Evolutionary conservation across 192 early-diverging fungal species (phyloP).

Genomic region (Coemansia brasiliensis): DNA sequence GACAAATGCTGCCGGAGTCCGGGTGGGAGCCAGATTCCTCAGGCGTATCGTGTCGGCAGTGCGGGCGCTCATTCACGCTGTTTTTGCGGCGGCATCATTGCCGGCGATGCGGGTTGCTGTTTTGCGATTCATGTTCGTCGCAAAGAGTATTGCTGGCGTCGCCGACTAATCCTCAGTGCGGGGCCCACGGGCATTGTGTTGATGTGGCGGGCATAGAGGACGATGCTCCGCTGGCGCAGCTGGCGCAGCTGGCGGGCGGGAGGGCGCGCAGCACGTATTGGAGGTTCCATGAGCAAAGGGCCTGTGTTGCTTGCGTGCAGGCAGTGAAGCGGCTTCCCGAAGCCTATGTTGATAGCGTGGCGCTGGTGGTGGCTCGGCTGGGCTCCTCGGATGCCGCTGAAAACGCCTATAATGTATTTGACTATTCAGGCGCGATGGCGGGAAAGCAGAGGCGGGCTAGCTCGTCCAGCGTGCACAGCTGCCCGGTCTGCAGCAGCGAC

Average conservation of each 20-base stretch:
- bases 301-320: conserved; percentile 59
- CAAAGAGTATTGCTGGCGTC: conserved; percentile 57
- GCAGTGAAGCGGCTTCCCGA: conserved; percentile 30
- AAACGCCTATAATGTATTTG: conserved; percentile 43
- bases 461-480: conserved; percentile 35
- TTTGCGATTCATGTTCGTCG: conserved; percentile 79
- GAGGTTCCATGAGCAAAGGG: conserved; percentile 54
- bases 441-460: conserved; percentile 14
- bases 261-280: conserved; percentile 7
- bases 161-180: conserved; percentile 36
- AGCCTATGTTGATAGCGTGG: conserved; percentile 10
- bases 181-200: conserved; percentile 14
- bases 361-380: conserved; percentile 11
- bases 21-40: conserved; percentile 81
- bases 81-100: conserved; percentile 88
- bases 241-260: conserved; percentile 4
- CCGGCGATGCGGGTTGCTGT: conserved; percentile 82
- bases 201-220: conserved; percentile 23
- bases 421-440: neutral
- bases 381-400: conserved; percentile 21
- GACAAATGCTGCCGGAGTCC: conserved; percentile 47
- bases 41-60: conserved; percentile 66
- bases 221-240: conserved; percentile 27
- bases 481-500: conserved; percentile 42
- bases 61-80: conserved; percentile 69